phyloP scores from a whole-genome alignment of 2,329 filamentous ascomycete genomes.

The Tolypocladium nubicola region DNA sequence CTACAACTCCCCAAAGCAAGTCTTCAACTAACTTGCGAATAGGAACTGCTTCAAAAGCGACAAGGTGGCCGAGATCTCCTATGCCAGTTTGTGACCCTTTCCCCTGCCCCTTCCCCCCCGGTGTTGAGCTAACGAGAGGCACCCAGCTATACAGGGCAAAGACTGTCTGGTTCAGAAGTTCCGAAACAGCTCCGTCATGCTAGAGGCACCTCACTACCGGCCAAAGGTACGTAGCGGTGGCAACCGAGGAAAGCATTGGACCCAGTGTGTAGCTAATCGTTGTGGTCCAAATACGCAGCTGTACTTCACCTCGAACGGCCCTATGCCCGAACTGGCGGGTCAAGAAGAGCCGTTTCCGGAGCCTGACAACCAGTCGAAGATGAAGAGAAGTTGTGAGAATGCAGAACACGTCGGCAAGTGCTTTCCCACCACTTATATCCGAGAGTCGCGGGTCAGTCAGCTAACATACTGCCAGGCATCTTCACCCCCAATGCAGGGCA shows the following conservation, averaged over 20 bases:
- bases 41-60: slow-evolving; percentile 76
- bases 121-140: slow-evolving; percentile 13
- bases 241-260: not conserved
- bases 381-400: slow-evolving; percentile 79
- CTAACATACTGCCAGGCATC: slow-evolving; percentile 40
- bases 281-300: slow-evolving; percentile 23
- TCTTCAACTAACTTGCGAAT: not conserved
- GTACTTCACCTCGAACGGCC: slow-evolving; percentile 40
- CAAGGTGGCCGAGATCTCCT: slow-evolving; percentile 84
- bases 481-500: slow-evolving; percentile 72
- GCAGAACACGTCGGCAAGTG: slow-evolving; percentile 69
- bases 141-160: slow-evolving; percentile 74
- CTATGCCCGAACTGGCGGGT: slow-evolving; percentile 45
- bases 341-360: slow-evolving; percentile 65
- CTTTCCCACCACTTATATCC: not conserved
- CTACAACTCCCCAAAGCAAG: too few species aligned
- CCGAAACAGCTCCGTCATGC: slow-evolving; percentile 92
- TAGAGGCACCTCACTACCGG: slow-evolving; percentile 69
- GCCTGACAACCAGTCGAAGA: slow-evolving; percentile 78
- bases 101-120: too few species aligned
- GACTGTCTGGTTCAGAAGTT: slow-evolving; percentile 92
- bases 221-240: slow-evolving; percentile 54
- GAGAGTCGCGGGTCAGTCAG: not conserved
- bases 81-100: slow-evolving; percentile 59
- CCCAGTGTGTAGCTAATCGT: not conserved